Evolutionary conservation across 2,329 filamentous ascomycete species (phyloP).

Genomic region (Aspergillus glaucus): DNA sequence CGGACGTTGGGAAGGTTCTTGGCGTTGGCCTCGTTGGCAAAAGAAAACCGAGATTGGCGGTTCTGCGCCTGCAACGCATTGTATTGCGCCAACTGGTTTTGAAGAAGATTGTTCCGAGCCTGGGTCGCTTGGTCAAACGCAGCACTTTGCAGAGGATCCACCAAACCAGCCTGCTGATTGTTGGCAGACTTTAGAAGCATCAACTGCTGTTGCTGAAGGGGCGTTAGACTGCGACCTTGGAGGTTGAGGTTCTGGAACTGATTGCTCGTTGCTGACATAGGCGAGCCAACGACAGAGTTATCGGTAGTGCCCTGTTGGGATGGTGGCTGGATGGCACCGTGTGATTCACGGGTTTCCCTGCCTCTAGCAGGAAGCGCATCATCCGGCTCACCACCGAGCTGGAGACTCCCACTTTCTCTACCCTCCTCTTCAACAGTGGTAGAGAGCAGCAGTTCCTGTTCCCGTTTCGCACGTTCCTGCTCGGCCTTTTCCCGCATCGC

Average conservation of each 20-base stretch:
- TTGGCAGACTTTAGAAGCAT: constrained; percentile 56
- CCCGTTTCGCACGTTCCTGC: constrained; percentile 51
- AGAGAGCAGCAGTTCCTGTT: constrained; percentile 49
- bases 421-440: constrained; percentile 61
- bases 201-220: constrained; percentile 70
- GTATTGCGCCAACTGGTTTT: constrained; percentile 44
- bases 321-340: constrained; percentile 66
- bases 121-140: constrained; percentile 38
- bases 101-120: constrained; percentile 40
- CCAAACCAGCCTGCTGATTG: constrained; percentile 56
- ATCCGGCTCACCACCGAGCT: constrained; percentile 88
- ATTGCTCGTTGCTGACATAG: constrained; percentile 34
- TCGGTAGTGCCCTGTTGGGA: constrained; percentile 58
- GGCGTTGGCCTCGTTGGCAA: constrained; percentile 61
- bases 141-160: constrained; percentile 32
- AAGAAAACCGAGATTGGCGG: constrained; percentile 79
- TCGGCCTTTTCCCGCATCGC: constrained; percentile 66
- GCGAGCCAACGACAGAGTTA: constrained; percentile 37
- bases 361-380: constrained; percentile 54
- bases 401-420: constrained; percentile 76
- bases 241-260: constrained; percentile 53
- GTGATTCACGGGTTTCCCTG: constrained; percentile 51
- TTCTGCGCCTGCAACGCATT: constrained; percentile 61
- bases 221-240: constrained; percentile 67
- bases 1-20: constrained; percentile 55